Percentiles rank a stretch among this genome's conserved stretches.
Conservation (phyloP, 2,329 filamentous ascomycete species). For the Ophiocordyceps sinensis region DNA sequence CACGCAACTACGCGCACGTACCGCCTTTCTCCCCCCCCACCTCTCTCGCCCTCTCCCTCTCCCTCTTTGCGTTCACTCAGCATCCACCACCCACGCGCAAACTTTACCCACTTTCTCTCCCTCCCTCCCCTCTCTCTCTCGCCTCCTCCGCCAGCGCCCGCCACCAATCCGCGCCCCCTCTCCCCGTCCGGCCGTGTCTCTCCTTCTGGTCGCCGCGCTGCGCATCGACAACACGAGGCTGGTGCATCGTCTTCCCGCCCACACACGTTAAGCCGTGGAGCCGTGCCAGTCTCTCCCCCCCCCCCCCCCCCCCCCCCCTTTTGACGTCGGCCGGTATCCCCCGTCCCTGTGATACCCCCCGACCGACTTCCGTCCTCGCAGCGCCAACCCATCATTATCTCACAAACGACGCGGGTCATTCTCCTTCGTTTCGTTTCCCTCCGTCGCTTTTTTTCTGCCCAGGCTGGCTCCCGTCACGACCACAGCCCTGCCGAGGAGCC, state of each 20-base stretch:
- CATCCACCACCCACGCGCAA: neutral
- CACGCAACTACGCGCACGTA: neutral
- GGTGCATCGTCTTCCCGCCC: neutral
- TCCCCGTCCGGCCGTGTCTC: neutral
- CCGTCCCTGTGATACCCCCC: neutral
- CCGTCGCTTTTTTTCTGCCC: too few species aligned
- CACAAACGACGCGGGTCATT: too few species aligned
- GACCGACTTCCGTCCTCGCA: neutral
- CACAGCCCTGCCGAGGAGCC: neutral
- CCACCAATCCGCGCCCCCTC: neutral
- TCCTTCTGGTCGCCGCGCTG: neutral
- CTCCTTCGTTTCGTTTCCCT: neutral
- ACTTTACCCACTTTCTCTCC: neutral
- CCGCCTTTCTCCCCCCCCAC: neutral
- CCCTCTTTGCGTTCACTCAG: neutral
- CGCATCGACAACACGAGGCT: neutral
- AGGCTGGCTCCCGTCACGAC: too few species aligned
- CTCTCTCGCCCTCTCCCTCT: neutral
- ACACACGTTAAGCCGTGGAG: neutral
- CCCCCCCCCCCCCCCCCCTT: neutral
- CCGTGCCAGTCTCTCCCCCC: neutral
- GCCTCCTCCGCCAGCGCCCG: neutral
- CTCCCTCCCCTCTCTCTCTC: neutral
- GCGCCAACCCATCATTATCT: neutral
- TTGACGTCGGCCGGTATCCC: neutral